Percentiles rank a stretch among this genome's conserved stretches.
Evolutionary conservation across 768 basidiomycete species (phyloP).

Genomic region (Sarcodon sp.): DNA sequence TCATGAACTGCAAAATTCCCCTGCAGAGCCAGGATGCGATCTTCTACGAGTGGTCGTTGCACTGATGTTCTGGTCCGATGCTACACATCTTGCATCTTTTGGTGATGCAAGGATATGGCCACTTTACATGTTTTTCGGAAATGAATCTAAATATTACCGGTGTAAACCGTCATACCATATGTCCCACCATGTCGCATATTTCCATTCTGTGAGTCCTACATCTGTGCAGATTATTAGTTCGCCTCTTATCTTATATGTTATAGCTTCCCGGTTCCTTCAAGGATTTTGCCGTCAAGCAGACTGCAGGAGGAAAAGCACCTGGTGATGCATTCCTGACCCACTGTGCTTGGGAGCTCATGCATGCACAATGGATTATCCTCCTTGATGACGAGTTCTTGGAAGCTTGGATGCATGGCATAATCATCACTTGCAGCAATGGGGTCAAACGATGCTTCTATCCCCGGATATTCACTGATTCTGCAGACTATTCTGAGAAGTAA

Average conservation of each 20-base stretch:
- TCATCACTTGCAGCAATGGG: constrained; percentile 15
- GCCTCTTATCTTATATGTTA: too few relatives aligned
- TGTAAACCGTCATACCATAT: constrained; percentile 16
- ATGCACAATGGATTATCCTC: constrained; percentile 11
- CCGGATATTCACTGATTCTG: constrained; percentile 14
- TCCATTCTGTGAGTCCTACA: constrained; percentile 14
- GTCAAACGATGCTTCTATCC: constrained; percentile 10
- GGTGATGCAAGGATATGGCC: constrained; percentile 23
- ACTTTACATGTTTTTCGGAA: constrained; percentile 24
- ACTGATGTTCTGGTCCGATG: constrained; percentile 19
- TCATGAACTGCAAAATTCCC: constrained; percentile 7
- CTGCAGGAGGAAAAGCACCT: constrained; percentile 6
- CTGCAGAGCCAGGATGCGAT: constrained; percentile 8
- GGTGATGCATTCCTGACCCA: constrained; percentile 15
- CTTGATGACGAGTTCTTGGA: constrained; percentile 11
- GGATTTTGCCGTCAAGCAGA: constrained; percentile 17
- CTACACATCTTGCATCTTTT: constrained; percentile 18
- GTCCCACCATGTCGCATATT: constrained; percentile 28
- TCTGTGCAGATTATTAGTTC: constrained; percentile 9
- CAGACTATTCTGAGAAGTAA: constrained; percentile 21
- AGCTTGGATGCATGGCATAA: constrained; percentile 12
- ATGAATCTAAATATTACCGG: constrained; percentile 27
- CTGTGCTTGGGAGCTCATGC: constrained; percentile 17
- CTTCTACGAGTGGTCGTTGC: constrained; percentile 9
- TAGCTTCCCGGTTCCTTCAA: constrained; percentile 18